Evolutionary conservation across 1,139 yeast genomes (phyloP).

Genomic region (Blastobotrys aristatus): DNA sequence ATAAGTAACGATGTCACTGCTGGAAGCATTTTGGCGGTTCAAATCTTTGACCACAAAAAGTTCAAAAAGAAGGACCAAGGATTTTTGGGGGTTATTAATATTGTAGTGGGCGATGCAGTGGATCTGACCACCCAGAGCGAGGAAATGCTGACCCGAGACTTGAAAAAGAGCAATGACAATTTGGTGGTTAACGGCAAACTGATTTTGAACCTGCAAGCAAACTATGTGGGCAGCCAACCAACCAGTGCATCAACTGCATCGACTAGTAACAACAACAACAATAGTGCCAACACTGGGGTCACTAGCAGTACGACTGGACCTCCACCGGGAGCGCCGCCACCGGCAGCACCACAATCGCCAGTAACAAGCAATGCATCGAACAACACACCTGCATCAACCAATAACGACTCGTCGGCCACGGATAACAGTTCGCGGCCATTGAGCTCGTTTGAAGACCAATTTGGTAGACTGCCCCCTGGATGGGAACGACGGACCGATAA

Average conservation of each 20-base stretch:
- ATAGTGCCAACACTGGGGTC: not conserved
- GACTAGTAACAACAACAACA: slow-evolving; percentile 6
- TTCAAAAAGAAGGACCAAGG: slow-evolving; percentile 98
- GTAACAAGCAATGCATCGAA: not conserved
- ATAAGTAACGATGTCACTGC: slow-evolving; percentile 58
- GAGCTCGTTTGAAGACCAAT: slow-evolving; percentile 90
- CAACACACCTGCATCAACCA: not conserved
- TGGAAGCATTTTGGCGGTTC: slow-evolving; percentile 83
- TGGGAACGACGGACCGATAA: slow-evolving; percentile 99
- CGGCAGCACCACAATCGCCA: not conserved
- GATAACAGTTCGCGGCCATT: slow-evolving; percentile 18
- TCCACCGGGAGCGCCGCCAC: not conserved
- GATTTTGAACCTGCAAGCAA: slow-evolving; percentile 48
- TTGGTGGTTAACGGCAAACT: slow-evolving; percentile 89
- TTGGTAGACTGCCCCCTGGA: slow-evolving; percentile 94
- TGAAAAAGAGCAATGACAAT: slow-evolving; percentile 87
- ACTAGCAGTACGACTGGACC: not conserved
- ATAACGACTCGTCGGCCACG: no score
- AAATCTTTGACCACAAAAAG: slow-evolving; percentile 94
- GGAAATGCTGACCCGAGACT: slow-evolving; percentile 88
- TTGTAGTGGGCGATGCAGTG: slow-evolving; percentile 83
- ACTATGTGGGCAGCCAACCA: slow-evolving; percentile 50
- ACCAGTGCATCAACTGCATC: slow-evolving; percentile 26
- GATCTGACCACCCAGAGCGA: slow-evolving; percentile 56
- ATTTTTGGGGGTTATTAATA: slow-evolving; percentile 92